These are phyloP conservation scores for Macroventuria anomochaeta DNA, from an alignment of 2,329 filamentous ascomycete species.

Conservation along the genomic window DNA sequence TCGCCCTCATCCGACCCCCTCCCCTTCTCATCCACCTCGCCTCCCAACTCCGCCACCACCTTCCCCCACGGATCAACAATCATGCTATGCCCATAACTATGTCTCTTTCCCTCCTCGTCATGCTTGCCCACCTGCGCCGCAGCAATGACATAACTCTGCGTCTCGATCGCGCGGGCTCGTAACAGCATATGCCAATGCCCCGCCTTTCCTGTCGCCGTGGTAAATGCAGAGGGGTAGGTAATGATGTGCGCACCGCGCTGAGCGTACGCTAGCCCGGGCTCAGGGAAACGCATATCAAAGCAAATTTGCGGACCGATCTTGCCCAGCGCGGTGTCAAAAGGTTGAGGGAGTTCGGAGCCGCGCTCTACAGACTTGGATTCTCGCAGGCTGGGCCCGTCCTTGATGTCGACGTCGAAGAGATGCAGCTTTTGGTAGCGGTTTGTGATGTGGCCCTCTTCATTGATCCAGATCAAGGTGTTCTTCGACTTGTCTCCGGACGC, in stretches of 20 bases:
- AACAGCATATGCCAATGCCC: constrained; percentile 82
- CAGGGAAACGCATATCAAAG: constrained; percentile 87
- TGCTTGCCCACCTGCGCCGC: constrained; percentile 78
- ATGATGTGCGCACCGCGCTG: constrained; percentile 75
- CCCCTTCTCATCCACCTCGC: constrained; percentile 50
- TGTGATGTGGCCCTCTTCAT: constrained; percentile 63
- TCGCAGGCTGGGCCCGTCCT: constrained; percentile 63
- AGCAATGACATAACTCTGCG: constrained; percentile 84
- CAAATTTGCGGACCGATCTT: constrained; percentile 82
- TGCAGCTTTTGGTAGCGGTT: constrained; percentile 87
- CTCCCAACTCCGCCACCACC: constrained; percentile 70
- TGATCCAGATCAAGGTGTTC: constrained; percentile 72
- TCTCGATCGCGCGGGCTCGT: constrained; percentile 83
- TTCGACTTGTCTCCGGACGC: constrained; percentile 60
- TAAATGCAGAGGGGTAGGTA: constrained; percentile 90
- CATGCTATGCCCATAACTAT: constrained; percentile 85
- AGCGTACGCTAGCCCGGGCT: constrained; percentile 72
- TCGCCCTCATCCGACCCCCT: constrained; percentile 46
- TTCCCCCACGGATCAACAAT: constrained; percentile 88
- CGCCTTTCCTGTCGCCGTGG: constrained; percentile 79
- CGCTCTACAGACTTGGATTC: constrained; percentile 71
- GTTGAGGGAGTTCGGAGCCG: constrained; percentile 62
- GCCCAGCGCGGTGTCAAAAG: constrained; percentile 76
- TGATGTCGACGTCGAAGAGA: constrained; percentile 77
- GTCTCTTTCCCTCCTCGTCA: constrained; percentile 69